phyloP scores from a whole-genome alignment of 768 basidiomycete genomes.

The Russula virescens region DNA sequence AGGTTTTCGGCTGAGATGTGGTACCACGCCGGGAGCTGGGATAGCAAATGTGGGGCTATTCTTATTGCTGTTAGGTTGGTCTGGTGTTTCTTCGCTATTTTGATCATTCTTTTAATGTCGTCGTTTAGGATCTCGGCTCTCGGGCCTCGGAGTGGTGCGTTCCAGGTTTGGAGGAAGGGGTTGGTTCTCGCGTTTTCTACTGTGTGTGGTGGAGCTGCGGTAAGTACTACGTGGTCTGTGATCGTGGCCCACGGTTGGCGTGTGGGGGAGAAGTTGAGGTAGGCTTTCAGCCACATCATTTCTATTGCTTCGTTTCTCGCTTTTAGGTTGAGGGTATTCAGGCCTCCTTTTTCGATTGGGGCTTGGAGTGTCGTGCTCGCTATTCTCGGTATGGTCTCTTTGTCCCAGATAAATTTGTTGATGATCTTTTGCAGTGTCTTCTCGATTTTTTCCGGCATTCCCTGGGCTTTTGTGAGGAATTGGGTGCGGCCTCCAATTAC shows the following conservation, averaged over 20 bases:
- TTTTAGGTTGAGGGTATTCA: conserved; percentile 13
- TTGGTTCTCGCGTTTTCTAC: neutral
- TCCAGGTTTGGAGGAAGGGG: conserved; percentile 20
- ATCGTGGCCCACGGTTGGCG: conserved; percentile 21
- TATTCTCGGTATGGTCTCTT: neutral
- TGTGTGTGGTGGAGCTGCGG: neutral
- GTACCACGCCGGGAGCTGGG: conserved; percentile 18
- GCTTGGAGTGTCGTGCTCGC: neutral
- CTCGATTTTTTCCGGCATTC: neutral
- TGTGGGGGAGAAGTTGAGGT: neutral
- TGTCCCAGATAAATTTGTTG: conserved; percentile 24
- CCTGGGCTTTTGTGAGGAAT: neutral
- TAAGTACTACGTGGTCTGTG: neutral
- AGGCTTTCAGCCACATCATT: conserved; percentile 11
- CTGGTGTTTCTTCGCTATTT: neutral
- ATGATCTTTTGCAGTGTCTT: neutral
- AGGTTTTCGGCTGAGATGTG: neutral
- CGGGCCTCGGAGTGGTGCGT: neutral
- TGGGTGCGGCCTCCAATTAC: neutral
- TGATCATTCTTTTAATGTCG: conserved; percentile 8
- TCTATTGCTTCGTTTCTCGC: conserved; percentile 18
- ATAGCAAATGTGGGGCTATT: neutral
- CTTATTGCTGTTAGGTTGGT: neutral
- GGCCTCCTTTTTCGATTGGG: neutral
- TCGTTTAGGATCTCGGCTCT: neutral